phyloP scores from a whole-genome alignment of 75 land plant genomes.

The Sequoiadendron giganteum region DNA sequence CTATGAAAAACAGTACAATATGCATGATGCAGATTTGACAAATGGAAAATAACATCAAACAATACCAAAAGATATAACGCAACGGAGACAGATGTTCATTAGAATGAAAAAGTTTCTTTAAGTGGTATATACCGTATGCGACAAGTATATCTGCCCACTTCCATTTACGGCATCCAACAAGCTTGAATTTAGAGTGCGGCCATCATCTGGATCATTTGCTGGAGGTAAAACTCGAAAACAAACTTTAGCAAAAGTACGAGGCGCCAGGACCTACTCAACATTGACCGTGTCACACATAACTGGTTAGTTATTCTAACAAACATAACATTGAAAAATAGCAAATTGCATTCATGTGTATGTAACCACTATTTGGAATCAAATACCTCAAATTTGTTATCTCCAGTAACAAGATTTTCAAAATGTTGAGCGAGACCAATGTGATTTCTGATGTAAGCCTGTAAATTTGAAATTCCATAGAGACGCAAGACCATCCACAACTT shows the following conservation, averaged over 20 bases:
- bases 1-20: background rate
- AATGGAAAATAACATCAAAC: background rate
- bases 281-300: background rate
- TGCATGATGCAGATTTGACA: background rate
- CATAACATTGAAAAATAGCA: background rate
- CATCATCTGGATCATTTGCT: conserved; percentile 27
- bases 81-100: background rate
- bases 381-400: conserved; percentile 72
- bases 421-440: conserved; percentile 59
- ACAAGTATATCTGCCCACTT: conserved; percentile 56
- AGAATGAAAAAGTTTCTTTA: background rate
- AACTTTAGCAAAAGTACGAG: conserved; percentile 64
- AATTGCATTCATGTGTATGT: background rate
- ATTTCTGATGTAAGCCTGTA: conserved; percentile 65
- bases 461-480: conserved; percentile 67
- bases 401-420: conserved; percentile 63
- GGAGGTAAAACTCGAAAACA: conserved; percentile 69
- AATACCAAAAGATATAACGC: background rate
- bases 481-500: conserved; percentile 83
- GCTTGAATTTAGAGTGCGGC: conserved; percentile 51
- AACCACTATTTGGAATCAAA: background rate
- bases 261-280: conserved; percentile 48
- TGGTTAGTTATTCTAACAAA: background rate
- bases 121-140: conserved; percentile 52
- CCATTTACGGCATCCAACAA: conserved; percentile 66